Base-by-base conservation (phyloP, 306 rosid species). In the Vigna reflexopilosa region DNA sequence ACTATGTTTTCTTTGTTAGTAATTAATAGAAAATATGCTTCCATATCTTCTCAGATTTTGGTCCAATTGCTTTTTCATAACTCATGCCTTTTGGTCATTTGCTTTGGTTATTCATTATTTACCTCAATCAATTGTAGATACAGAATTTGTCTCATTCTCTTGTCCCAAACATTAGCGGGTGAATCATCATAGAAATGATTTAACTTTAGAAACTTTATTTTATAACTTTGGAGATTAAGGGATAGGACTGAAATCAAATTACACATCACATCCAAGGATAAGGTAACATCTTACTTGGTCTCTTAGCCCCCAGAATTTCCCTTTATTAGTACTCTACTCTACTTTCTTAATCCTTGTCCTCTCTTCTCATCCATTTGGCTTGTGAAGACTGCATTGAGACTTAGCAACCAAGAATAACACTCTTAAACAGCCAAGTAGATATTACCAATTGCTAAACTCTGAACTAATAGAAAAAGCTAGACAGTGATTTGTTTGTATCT, bases 1-100 rank as follows among this genome's bases (percentile, higher is more conserved):
- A 70, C 62, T 63, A 48, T 52, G 68, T 72, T 73, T 49, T 42
- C 22, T 66, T 57, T 50, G 47, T 30, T 26, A 48, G 24, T 58
- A 34, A 66, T 70, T 81, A 44, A 61, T 36, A 11, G 44, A 30
- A 48, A 70, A 71, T 66, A 56, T 16, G 56, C 49, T 36, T 62
- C 30, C 73, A 30, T 59, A 76, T 86, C 81, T 82, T 82, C 44
- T 71, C 30, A 81, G 86, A 86, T 86, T 79, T 82, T 66, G 84
- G 84, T 80, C 82, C 86, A 79, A 63, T 42, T 51, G 63, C 34
- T 59, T 66, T n/a, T 58, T 73, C 72, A 76, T 54, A 67, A 82
- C 42, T 59, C 56, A 14, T 79, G 83, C 62, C 86, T 76, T 86
- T 76, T 79, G 77, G 73, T 65, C 38, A 52, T 85, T 38, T 49